Evolutionary conservation across 371 early-diverging fungal genomes (phyloP).

Genomic region (Rhizomucor pusillus): DNA sequence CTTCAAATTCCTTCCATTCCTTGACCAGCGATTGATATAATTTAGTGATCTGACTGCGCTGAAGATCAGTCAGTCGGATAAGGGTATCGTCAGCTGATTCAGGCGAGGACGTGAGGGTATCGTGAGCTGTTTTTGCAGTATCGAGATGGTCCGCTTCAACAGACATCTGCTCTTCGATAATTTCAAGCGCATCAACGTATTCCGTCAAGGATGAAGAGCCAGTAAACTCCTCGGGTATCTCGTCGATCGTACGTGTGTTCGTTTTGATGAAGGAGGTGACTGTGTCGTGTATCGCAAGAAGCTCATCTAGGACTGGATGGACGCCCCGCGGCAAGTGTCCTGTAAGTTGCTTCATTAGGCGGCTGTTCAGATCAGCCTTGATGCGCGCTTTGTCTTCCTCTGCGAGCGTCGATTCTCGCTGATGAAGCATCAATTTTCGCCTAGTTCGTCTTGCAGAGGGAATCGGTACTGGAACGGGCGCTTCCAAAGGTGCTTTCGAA

Average conservation of each 20-base stretch:
- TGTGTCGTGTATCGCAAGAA: constrained; percentile 41
- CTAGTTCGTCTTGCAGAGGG: constrained; percentile 22
- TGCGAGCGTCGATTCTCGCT: constrained; percentile 32
- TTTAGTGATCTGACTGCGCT: constrained; percentile 28
- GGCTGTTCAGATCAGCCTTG: constrained; percentile 40
- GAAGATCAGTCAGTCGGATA: constrained; percentile 40
- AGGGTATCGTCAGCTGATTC: constrained; percentile 35
- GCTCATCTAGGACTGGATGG: constrained; percentile 37
- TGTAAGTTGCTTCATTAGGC: constrained; percentile 42
- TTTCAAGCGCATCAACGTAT: constrained; percentile 37
- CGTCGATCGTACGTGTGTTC: constrained; percentile 35
- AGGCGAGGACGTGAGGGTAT: constrained; percentile 23
- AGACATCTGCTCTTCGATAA: constrained; percentile 34
- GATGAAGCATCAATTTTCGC: constrained; percentile 23
- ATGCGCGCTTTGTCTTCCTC: constrained; percentile 45
- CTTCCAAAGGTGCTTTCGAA: constrained; percentile 9
- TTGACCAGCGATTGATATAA: constrained; percentile 30
- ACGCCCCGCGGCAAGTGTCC: constrained; percentile 49
- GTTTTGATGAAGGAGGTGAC: constrained; percentile 38
- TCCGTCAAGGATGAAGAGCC: constrained; percentile 29
- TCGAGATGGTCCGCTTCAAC: constrained; percentile 23
- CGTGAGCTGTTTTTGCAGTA: constrained; percentile 29
- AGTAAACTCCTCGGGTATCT: constrained; percentile 39
- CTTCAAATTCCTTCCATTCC: constrained; percentile 40
- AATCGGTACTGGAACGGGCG: constrained; percentile 36